Percentiles rank a stretch among this genome's conserved stretches.
Evolutionary conservation across 202 grass and related monocot genomes (phyloP).

Genomic region (Bolboschoenoplectus hybrid): DNA sequence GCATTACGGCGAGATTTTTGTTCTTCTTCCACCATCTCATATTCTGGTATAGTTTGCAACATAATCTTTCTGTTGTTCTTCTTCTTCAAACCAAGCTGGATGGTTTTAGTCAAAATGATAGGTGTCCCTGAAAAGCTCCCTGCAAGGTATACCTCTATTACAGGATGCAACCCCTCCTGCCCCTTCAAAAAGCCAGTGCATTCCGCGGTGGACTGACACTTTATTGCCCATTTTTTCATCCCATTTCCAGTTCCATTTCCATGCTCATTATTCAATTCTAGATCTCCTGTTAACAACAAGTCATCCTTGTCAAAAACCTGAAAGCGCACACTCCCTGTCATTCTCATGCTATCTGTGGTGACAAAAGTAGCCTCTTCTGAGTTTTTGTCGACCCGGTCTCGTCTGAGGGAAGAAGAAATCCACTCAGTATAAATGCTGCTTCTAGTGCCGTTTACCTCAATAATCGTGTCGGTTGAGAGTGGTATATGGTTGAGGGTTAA

Average conservation of each 20-base stretch:
- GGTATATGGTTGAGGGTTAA: constrained; percentile 87
- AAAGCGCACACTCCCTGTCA: constrained; percentile 82
- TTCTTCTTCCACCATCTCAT: constrained; percentile 62
- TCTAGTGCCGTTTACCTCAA: constrained; percentile 75
- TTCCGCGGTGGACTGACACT: constrained; percentile 56
- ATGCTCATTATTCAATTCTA: constrained; percentile 64
- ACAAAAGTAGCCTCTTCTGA: constrained; percentile 85
- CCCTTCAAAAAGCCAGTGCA: constrained; percentile 69
- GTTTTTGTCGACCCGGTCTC: constrained; percentile 70
- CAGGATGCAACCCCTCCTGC: constrained; percentile 60
- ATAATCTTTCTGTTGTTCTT: constrained; percentile 68
- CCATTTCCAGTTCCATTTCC: constrained; percentile 56
- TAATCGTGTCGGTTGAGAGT: constrained; percentile 70
- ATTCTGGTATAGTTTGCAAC: constrained; percentile 77
- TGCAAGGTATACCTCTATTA: constrained; percentile 74
- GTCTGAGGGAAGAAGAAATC: constrained; percentile 69
- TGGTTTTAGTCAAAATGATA: constrained; percentile 79
- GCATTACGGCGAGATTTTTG: constrained; percentile 42
- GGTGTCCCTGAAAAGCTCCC: constrained; percentile 73
- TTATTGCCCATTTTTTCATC: constrained; percentile 79
- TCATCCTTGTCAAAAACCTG: constrained; percentile 85
- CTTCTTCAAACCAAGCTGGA: constrained; percentile 75
- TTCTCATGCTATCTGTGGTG: constrained; percentile 78
- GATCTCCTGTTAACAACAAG: constrained; percentile 70
- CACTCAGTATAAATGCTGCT: constrained; percentile 86